Evolutionary conservation across 768 basidiomycete species (phyloP).

Genomic region (Suillus subaureus): DNA sequence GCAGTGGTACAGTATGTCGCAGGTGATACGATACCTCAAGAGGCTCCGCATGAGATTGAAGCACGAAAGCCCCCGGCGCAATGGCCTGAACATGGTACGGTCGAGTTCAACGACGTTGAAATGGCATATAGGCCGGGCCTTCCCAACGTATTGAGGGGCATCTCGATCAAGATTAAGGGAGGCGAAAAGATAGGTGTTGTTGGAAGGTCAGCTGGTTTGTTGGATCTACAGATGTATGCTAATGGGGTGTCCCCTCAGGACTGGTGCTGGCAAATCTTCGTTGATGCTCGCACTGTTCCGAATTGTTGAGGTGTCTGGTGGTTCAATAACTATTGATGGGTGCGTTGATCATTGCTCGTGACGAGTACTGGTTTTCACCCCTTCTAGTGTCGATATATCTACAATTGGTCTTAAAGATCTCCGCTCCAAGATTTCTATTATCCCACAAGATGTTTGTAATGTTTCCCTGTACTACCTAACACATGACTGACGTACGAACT

Average conservation of each 20-base stretch:
- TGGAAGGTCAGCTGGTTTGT: conserved; percentile 42
- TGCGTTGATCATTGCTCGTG: conserved; percentile 25
- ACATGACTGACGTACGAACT: conserved; percentile 12
- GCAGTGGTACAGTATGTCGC: conserved; percentile 56
- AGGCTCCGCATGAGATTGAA: too few relatives aligned
- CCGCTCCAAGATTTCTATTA: conserved; percentile 60
- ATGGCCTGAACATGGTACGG: too few relatives aligned
- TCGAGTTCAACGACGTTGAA: conserved; percentile 55
- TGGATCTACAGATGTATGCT: neutral
- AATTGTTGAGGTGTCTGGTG: conserved; percentile 65
- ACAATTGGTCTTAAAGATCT: conserved; percentile 68
- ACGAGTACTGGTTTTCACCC: neutral
- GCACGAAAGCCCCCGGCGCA: too few relatives aligned
- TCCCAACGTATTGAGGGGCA: conserved; percentile 69
- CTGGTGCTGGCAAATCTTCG: conserved; percentile 63
- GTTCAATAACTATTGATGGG: conserved; percentile 67
- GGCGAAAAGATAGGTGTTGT: conserved; percentile 83
- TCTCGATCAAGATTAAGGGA: conserved; percentile 58
- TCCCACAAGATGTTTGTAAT: conserved; percentile 63
- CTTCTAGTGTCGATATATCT: conserved; percentile 60
- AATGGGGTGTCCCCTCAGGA: conserved; percentile 21
- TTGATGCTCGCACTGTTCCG: conserved; percentile 68
- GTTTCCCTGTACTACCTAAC: neutral
- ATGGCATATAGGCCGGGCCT: conserved; percentile 71
- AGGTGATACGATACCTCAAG: too few relatives aligned